Evolutionary conservation across 2,329 filamentous ascomycete genomes (phyloP), one percentile per base, ranked within the genome.

Genomic region (Geosmithia flava): DNA sequence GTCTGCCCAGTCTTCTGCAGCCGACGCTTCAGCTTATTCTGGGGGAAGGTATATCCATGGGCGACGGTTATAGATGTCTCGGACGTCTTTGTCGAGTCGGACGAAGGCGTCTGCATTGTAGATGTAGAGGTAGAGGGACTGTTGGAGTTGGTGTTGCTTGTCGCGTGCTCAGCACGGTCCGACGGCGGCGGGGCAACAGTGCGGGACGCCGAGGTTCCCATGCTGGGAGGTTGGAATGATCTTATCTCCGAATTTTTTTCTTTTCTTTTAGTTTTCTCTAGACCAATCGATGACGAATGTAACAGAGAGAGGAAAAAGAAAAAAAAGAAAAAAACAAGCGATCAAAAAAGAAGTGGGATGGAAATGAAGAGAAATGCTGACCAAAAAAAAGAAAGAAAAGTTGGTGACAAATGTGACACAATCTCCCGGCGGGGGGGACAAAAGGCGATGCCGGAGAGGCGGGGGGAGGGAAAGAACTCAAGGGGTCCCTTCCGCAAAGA

Each of bases 21-120:
- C 37, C 67, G 66, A 51, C 68, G 70, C 59, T 71, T 71, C 47
- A 84, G 69, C 20, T 79, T 69, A 52, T 75, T 66, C 20, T 68
- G 66, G 2, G 80, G 80, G 55, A 84, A 83, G 49, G 63, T 66
- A 68, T 83, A 83, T 49, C 20, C 45, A 37, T 27, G 33, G 11
- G 11, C 11, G 11, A 37, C 11, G 33, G 11, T 37, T 11, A 8
- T 4, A 3, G 41, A 5, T 11, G 33, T 7, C 33, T 13, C 33
- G 6, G 33, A 37, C 33, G 33, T 37, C 33, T 27, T 27, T 4
- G 33, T 37, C 33, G 33, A 37, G 6, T 37, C 33, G 33, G 33
- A 37, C 4, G 23, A 27, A 16, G 33, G 33, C 5, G 33, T 37
- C 15, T 37, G 33, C 33, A 37, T 37, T 37, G 33, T 37, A 16